These are phyloP conservation scores for Neofusicoccum parvum DNA, from an alignment of 2,329 filamentous ascomycete species.

Conservation along the genomic window DNA sequence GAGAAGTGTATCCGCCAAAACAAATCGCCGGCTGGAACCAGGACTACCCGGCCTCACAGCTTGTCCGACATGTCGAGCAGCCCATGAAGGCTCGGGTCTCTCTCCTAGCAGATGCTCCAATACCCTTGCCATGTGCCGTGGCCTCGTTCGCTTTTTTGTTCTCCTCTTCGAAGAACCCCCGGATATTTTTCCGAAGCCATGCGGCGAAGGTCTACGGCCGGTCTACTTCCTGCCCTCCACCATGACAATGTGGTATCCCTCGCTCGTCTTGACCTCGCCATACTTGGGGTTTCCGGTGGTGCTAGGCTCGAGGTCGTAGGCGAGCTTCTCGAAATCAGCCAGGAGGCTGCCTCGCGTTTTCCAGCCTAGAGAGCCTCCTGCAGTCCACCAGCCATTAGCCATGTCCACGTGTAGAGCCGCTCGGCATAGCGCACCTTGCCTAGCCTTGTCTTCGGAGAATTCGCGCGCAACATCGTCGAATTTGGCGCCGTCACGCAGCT, in stretches of 20 bases:
- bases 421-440: constrained; percentile 51
- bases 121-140: no score
- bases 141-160: no score
- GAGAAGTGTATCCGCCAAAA: no score
- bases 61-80: no score
- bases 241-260: constrained; percentile 82
- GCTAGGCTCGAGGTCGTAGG: constrained; percentile 68
- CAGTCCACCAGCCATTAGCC: neutral
- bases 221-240: constrained; percentile 65
- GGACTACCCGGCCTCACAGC: no score
- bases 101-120: no score
- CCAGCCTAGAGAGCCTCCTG: constrained; percentile 73
- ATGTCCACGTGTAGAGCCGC: neutral
- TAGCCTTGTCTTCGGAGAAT: constrained; percentile 76
- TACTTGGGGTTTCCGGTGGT: constrained; percentile 65
- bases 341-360: constrained; percentile 69
- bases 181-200: no score
- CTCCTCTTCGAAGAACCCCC: no score
- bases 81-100: no score
- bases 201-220: no score
- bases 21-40: no score
- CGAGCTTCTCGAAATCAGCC: constrained; percentile 70
- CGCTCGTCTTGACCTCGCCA: constrained; percentile 71
- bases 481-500: constrained; percentile 66
- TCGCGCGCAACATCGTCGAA: constrained; percentile 75